phyloP scores from a whole-genome alignment of 2,329 filamentous ascomycete species.

The Alternaria arborescens region DNA sequence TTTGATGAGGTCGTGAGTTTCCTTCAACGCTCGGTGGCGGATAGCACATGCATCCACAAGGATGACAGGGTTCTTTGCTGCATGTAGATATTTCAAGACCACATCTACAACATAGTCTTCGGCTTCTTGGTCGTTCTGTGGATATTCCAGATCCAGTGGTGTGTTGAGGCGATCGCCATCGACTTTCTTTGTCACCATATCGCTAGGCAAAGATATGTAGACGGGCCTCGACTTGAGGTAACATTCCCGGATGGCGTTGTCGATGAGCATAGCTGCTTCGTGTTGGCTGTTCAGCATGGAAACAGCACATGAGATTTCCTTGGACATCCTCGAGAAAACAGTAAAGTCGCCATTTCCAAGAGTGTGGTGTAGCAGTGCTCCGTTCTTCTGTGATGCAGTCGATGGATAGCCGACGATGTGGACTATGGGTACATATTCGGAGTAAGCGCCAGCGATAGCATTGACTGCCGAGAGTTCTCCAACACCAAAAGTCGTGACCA shows the following conservation, averaged over 20 bases:
- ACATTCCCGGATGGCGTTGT: constrained; percentile 78
- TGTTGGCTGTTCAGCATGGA: constrained; percentile 74
- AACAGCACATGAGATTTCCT: constrained; percentile 73
- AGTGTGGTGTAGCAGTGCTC: constrained; percentile 57
- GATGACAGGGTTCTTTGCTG: constrained; percentile 77
- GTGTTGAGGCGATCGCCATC: constrained; percentile 76
- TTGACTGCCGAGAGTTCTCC: constrained; percentile 60
- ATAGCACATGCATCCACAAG: constrained; percentile 85
- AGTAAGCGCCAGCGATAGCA: constrained; percentile 58
- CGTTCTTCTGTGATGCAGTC: constrained; percentile 51
- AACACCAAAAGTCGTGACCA: constrained; percentile 59
- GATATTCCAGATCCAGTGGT: constrained; percentile 72
- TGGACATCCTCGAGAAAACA: constrained; percentile 82
- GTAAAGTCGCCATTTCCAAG: constrained; percentile 73
- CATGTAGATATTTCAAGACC: constrained; percentile 75
- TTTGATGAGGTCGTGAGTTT: constrained; percentile 75
- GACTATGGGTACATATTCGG: constrained; percentile 58
- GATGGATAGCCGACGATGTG: constrained; percentile 59
- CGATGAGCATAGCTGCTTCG: constrained; percentile 78
- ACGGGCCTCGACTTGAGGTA: constrained; percentile 78
- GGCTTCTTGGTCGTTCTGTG: constrained; percentile 71
- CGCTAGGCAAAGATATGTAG: constrained; percentile 83
- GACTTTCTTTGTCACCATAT: constrained; percentile 79
- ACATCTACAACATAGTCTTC: constrained; percentile 87
- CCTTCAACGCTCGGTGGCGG: constrained; percentile 75